Evolutionary conservation across 345 rosid species (phyloP).

Genomic region (Anastatica hierochuntica): DNA sequence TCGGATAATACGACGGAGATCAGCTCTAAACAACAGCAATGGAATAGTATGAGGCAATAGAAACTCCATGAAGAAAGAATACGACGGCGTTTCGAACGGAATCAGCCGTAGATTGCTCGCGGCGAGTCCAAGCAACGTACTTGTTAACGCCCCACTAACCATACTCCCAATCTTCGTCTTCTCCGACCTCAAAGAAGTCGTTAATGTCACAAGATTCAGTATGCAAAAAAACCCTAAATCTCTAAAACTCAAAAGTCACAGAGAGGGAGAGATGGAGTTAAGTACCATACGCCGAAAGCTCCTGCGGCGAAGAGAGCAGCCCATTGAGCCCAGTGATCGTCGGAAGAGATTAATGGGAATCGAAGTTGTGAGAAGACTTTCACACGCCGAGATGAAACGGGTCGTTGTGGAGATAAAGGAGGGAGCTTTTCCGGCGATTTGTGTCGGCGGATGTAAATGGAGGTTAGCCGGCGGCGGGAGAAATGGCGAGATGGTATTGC

Average conservation of each 20-base stretch:
- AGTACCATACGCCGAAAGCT: slow-evolving; percentile 77
- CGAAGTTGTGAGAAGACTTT: slow-evolving; percentile 31
- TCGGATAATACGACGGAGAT: slow-evolving; percentile 45
- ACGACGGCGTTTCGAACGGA: slow-evolving; percentile 54
- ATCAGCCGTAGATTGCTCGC: slow-evolving; percentile 67
- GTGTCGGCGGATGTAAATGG: neutral
- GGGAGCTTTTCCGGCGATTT: slow-evolving; percentile 2
- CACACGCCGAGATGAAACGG: slow-evolving; percentile 15
- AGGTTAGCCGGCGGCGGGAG: slow-evolving; percentile 5
- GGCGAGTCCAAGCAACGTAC: slow-evolving; percentile 72
- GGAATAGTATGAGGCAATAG: slow-evolving; percentile 69
- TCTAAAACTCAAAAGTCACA: no score
- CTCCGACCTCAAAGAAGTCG: slow-evolving; percentile 49
- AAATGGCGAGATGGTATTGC: slow-evolving; percentile 7
- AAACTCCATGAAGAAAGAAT: slow-evolving; percentile 47
- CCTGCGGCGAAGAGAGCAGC: slow-evolving; percentile 70
- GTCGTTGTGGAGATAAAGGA: neutral
- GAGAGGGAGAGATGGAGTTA: neutral
- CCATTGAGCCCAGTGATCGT: slow-evolving; percentile 79
- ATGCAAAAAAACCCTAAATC: neutral
- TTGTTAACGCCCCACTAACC: slow-evolving; percentile 67
- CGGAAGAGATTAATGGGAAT: slow-evolving; percentile 50
- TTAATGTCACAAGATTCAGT: neutral
- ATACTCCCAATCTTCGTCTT: slow-evolving; percentile 63
- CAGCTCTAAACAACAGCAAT: slow-evolving; percentile 68